Evolutionary conservation across 306 rosid species (phyloP).

Genomic region (Pterocarpus santalinus): DNA sequence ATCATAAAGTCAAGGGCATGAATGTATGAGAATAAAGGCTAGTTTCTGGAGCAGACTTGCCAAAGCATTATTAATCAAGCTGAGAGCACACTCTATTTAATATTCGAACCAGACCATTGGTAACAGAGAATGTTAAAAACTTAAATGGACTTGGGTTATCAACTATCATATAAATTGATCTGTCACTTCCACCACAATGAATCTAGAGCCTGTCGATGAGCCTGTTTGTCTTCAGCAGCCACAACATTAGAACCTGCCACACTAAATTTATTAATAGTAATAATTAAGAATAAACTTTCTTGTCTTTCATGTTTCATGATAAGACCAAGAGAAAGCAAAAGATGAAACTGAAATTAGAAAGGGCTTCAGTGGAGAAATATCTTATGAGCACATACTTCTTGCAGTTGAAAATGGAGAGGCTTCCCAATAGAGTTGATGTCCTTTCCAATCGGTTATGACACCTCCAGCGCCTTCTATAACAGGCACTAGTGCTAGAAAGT

Average conservation of each 20-base stretch:
- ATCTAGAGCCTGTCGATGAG: conserved; percentile 81
- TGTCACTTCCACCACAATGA: conserved; percentile 72
- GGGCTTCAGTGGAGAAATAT: background rate
- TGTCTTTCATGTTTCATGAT: background rate
- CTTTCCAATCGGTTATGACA: conserved; percentile 94
- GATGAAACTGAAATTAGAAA: background rate
- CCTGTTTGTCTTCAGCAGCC: conserved; percentile 86
- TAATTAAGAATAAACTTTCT: too few species aligned
- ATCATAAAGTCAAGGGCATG: too few species aligned
- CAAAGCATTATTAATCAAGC: too few species aligned
- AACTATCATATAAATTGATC: too few species aligned
- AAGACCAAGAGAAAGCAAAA: background rate
- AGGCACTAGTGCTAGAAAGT: conserved; percentile 85
- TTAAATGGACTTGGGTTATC: too few species aligned
- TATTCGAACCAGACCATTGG: too few species aligned
- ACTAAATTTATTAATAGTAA: conserved; percentile 6
- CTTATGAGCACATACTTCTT: conserved; percentile 56
- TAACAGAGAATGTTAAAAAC: too few species aligned
- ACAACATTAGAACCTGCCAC: conserved; percentile 79
- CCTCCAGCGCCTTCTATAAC: conserved; percentile 98
- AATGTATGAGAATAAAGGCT: too few species aligned
- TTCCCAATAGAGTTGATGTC: conserved; percentile 80
- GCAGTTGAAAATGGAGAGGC: conserved; percentile 77
- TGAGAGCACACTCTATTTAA: too few species aligned
- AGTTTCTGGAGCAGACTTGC: too few species aligned